Percentiles rank a stretch among this genome's conserved stretches.
phyloP scores from a whole-genome alignment of 1,284 basidiomycete genomes.

The Pascua sp. region DNA sequence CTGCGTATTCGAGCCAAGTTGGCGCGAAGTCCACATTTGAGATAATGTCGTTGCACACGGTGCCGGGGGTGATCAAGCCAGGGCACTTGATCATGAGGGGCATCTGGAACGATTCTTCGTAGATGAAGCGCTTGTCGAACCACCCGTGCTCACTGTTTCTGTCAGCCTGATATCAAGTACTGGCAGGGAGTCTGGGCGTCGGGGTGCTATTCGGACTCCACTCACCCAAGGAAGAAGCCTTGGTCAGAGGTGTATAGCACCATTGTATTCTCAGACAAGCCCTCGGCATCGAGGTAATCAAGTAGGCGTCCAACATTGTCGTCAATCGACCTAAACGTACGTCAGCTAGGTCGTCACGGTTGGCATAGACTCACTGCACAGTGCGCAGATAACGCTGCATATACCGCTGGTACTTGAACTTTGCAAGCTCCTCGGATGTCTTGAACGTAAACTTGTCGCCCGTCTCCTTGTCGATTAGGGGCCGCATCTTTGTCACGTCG shows the following conservation, averaged over 20 bases:
- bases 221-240: conserved; percentile 22
- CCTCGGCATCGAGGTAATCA: conserved; percentile 19
- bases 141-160: conserved; percentile 24
- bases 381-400: conserved; percentile 27
- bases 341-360: background rate
- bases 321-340: conserved; percentile 11
- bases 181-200: too few relatives aligned
- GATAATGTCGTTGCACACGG: conserved; percentile 24
- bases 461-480: conserved; percentile 15
- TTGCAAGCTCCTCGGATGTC: conserved; percentile 16
- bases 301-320: conserved; percentile 26
- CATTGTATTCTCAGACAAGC: conserved; percentile 21
- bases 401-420: conserved; percentile 28
- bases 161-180: too few relatives aligned
- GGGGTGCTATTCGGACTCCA: too few relatives aligned
- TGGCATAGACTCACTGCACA: conserved; percentile 14
- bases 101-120: conserved; percentile 27
- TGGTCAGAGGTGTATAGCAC: conserved; percentile 24
- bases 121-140: conserved; percentile 35
- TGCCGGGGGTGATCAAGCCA: conserved; percentile 19
- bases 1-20: conserved; percentile 23
- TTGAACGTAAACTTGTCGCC: conserved; percentile 22
- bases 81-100: conserved; percentile 24
- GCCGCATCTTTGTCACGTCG: conserved; percentile 17
- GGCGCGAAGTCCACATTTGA: conserved; percentile 28